phyloP scores from a whole-genome alignment of 176 grass and related monocot species.

The Carex cristatella region DNA sequence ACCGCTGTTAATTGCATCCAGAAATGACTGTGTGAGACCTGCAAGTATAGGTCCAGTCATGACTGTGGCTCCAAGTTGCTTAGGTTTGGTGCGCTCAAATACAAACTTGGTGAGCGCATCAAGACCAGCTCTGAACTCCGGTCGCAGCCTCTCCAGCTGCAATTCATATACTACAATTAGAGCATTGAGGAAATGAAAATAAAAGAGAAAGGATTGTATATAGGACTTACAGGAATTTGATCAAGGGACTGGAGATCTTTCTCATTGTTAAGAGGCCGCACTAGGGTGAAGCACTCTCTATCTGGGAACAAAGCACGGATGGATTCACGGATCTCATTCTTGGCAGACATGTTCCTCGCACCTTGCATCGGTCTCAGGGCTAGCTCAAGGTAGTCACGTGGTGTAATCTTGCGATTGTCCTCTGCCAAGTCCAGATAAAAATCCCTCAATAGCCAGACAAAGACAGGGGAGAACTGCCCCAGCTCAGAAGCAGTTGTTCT shows the following conservation, averaged over 20 bases:
- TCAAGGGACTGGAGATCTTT: conserved; percentile 89
- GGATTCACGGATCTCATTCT: conserved; percentile 91
- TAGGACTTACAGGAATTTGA: conserved; percentile 72
- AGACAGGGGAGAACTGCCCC: conserved; percentile 94
- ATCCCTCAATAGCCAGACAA: conserved; percentile 95
- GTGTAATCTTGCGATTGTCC: conserved; percentile 92
- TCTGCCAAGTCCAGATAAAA: conserved; percentile 93
- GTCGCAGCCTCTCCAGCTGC: conserved; percentile 76
- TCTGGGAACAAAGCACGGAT: conserved; percentile 93
- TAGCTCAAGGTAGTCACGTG: conserved; percentile 85
- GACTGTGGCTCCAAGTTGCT: conserved; percentile 86
- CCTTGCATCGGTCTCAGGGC: conserved; percentile 78
- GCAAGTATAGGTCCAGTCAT: conserved; percentile 95
- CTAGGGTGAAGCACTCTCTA: conserved; percentile 87
- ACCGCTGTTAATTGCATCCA: conserved; percentile 91
- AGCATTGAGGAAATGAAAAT: neutral
- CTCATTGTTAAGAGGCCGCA: conserved; percentile 86
- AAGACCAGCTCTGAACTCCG: conserved; percentile 76
- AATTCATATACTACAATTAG: conserved; percentile 23
- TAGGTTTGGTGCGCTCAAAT: conserved; percentile 87
- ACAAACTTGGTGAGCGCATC: conserved; percentile 88
- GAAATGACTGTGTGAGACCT: conserved; percentile 89
- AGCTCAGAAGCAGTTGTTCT: conserved; percentile 77
- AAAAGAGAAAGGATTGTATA: conserved; percentile 8
- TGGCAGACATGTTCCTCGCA: conserved; percentile 59